Evolutionary conservation across 345 rosid genomes (phyloP).

Genomic region (Mercurialis annua): DNA sequence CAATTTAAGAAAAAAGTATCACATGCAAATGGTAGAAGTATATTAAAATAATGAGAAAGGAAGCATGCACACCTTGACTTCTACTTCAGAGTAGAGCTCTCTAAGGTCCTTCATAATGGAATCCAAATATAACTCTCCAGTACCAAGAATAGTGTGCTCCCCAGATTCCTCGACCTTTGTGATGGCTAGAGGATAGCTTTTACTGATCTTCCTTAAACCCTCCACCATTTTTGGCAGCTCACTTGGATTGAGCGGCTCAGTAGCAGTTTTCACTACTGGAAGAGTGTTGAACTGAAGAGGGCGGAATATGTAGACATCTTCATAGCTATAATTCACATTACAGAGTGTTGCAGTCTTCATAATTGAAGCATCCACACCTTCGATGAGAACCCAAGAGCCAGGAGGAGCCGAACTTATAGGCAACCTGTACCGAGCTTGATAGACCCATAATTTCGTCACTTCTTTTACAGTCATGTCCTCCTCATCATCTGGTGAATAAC

Average conservation of each 20-base stretch:
- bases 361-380: conserved; percentile 95
- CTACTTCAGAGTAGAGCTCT: conserved; percentile 97
- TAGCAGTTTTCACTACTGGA: conserved; percentile 95
- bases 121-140: conserved; percentile 93
- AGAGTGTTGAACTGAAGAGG: conserved; percentile 93
- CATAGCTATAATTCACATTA: conserved; percentile 50
- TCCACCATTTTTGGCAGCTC: conserved; percentile 99
- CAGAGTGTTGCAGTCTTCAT: conserved; percentile 96
- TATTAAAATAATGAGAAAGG: not conserved
- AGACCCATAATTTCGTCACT: conserved; percentile 90
- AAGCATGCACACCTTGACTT: conserved; percentile 71
- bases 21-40: not conserved
- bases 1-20: not conserved
- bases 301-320: conserved; percentile 82
- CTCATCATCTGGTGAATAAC: conserved; percentile 96
- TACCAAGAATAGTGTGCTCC: conserved; percentile 93
- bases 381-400: conserved; percentile 96
- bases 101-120: conserved; percentile 98
- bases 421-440: conserved; percentile 89
- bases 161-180: conserved; percentile 98
- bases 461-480: conserved; percentile 95
- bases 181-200: conserved; percentile 97
- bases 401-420: conserved; percentile 95
- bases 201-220: conserved; percentile 95
- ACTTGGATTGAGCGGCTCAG: conserved; percentile 97